A percentile compares a stretch with the other conserved stretches of the same genome.
phyloP scores from a whole-genome alignment of 345 rosid species.

The Reutealis trisperma region DNA sequence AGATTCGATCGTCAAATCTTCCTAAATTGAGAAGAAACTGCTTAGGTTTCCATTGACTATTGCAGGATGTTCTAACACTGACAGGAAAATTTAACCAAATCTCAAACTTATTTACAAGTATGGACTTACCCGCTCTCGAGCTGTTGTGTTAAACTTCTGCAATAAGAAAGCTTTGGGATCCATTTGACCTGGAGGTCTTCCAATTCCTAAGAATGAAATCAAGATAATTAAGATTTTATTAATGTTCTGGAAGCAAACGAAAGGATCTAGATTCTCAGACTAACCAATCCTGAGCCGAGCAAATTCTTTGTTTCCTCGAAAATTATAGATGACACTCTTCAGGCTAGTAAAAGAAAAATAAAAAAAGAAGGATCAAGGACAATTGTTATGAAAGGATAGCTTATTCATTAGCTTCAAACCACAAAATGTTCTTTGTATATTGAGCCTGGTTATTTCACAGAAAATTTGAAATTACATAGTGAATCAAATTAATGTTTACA shows the following conservation, averaged over 20 bases:
- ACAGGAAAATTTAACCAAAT: not conserved
- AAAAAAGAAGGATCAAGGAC: not conserved
- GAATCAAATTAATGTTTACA: no score
- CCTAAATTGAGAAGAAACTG: not conserved
- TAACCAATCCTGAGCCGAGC: conserved; percentile 84
- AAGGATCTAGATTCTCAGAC: conserved; percentile 21
- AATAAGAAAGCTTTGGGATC: conserved; percentile 93
- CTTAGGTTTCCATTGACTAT: not conserved
- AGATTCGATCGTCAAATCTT: not conserved
- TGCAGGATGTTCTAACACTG: not conserved
- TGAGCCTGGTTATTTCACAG: not conserved
- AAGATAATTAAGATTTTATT: not conserved
- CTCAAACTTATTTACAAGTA: not conserved
- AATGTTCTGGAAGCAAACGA: not conserved
- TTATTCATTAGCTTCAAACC: not conserved
- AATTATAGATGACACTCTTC: conserved; percentile 71
- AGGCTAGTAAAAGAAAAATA: conserved; percentile 23
- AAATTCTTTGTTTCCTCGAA: conserved; percentile 78
- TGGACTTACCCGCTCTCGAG: conserved; percentile 60
- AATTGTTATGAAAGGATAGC: not conserved
- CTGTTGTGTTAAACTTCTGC: conserved; percentile 70
- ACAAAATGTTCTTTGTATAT: not conserved
- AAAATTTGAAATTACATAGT: not conserved
- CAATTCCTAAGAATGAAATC: conserved; percentile 51
- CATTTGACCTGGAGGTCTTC: conserved; percentile 94